These are phyloP conservation scores for Coemansia javaensis DNA, from an alignment of 192 early-diverging fungal genomes.

Conservation along the genomic window DNA sequence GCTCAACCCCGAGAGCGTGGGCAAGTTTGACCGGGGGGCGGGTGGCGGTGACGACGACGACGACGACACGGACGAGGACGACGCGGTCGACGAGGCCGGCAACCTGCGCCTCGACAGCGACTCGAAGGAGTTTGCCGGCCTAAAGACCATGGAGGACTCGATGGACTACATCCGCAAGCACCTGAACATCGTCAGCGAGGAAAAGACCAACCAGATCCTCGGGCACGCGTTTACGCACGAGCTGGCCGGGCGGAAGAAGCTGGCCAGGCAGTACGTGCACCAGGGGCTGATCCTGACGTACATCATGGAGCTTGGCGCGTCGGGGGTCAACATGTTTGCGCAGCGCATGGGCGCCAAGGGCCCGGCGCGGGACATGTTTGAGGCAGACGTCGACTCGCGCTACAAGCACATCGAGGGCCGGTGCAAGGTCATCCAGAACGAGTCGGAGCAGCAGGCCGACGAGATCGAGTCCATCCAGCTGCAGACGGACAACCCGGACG, in stretches of 20 bases:
- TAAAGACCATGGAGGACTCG: slow-evolving; percentile 58
- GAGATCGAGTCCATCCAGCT: slow-evolving; percentile 67
- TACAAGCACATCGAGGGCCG: slow-evolving; percentile 76
- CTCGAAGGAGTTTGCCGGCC: slow-evolving; percentile 55
- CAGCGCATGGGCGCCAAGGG: slow-evolving; percentile 54
- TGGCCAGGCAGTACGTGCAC: slow-evolving; percentile 70
- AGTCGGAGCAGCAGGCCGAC: slow-evolving; percentile 45
- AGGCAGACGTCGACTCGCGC: slow-evolving; percentile 78
- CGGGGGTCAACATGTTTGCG: slow-evolving; percentile 84
- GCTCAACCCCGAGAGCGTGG: slow-evolving; percentile 51
- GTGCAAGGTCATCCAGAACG: slow-evolving; percentile 61
- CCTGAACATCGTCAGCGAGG: slow-evolving; percentile 64
- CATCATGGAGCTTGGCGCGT: slow-evolving; percentile 70
- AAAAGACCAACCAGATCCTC: slow-evolving; percentile 76
- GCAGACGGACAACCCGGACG: slow-evolving; percentile 65
- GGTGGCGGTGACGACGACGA: slow-evolving; percentile 33
- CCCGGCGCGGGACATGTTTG: slow-evolving; percentile 72
- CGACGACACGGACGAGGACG: slow-evolving; percentile 50
- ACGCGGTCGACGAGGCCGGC: slow-evolving; percentile 57
- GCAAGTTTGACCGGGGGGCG: slow-evolving; percentile 11
- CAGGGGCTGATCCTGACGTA: slow-evolving; percentile 85
- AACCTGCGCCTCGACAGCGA: slow-evolving; percentile 53
- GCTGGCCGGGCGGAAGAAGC: slow-evolving; percentile 62
- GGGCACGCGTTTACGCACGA: slow-evolving; percentile 76
- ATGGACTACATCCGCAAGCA: slow-evolving; percentile 65